Evolutionary conservation across 2,329 filamentous ascomycete species (phyloP), one percentile per base, ranked within the genome.

Genomic region (Chaetomium globosum): DNA sequence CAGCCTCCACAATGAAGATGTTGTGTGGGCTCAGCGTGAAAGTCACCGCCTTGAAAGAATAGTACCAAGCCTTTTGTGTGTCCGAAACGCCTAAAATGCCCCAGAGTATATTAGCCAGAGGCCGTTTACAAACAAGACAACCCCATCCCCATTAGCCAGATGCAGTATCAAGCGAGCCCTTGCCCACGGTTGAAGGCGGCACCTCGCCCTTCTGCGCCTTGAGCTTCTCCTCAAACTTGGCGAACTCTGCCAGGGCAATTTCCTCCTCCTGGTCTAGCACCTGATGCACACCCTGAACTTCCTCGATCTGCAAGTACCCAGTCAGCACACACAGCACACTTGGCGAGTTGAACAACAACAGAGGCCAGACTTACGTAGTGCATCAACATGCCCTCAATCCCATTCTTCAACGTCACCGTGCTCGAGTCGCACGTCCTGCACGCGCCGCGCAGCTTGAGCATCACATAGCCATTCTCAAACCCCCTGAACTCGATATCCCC

Each of bases 361-460:
- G 36, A 6, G 59, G 61, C 30, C n/a, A 61, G 54, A 87, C 89
- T 85, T 78, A 93, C 90, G 77, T 95, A 95, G 77, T 94, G 92
- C 92, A 97, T 97, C 76, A 98, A 78, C 95, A 99, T 98, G 70
- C 91, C 92, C 83, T 99, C 95, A 71, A 99, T 99, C 7, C 95
- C 95, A 76, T 96, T 98, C 83, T 96, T 97, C 71, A 99, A 79
- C 33, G 95, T 99, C 43, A 97, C 93, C 0, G 95, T 98, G 76
- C 93, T 97, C 54, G 92, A 96, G 77, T 98, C 95, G 77, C 95
- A 99, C 23, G 94, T 98, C 70, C 95, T 85, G 78, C 95, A 99
- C 23, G 95, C 95, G 19, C 95, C 95, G 57, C 94, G 85, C 73
- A 99, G 79, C 83, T 97, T 97, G 73, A 97, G 76, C 72, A 87